These are phyloP conservation scores for Kregervanrija fluxuum DNA, from an alignment of 805 yeast species.

Conservation along the genomic window DNA sequence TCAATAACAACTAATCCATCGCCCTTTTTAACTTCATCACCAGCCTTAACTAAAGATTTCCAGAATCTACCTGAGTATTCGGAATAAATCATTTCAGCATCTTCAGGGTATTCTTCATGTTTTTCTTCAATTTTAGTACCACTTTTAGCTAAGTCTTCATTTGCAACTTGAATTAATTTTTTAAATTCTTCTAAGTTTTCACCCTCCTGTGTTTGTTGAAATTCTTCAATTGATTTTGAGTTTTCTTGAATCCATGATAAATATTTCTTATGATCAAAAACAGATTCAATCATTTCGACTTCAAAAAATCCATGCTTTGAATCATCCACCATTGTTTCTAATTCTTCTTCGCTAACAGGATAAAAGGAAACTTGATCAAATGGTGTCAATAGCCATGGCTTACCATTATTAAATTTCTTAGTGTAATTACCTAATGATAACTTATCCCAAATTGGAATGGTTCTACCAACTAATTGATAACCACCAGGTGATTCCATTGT, in stretches of 20 bases:
- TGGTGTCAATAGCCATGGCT: constrained; percentile 88
- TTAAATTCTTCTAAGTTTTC: constrained; percentile 84
- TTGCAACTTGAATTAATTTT: constrained; percentile 70
- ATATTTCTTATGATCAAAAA: constrained; percentile 78
- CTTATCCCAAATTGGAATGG: constrained; percentile 97
- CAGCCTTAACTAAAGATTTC: constrained; percentile 80
- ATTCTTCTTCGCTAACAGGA: constrained; percentile 80
- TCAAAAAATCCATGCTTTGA: constrained; percentile 74
- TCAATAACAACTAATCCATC: constrained; percentile 85
- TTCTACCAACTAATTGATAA: constrained; percentile 91
- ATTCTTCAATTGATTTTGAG: constrained; percentile 61
- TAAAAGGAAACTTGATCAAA: constrained; percentile 94
- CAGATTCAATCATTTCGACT: constrained; percentile 67
- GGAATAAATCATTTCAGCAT: constrained; percentile 79
- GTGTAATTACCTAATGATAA: constrained; percentile 65
- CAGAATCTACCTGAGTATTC: constrained; percentile 97
- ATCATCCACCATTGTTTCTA: constrained; percentile 64
- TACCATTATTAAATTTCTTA: constrained; percentile 32
- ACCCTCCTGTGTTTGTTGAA: constrained; percentile 62
- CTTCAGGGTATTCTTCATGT: constrained; percentile 60
- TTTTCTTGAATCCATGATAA: constrained; percentile 71
- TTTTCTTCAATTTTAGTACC: constrained; percentile 38
- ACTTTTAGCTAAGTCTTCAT: constrained; percentile 58
- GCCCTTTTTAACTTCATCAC: constrained; percentile 65
- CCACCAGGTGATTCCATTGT: constrained; percentile 99